Conservation (phyloP, 371 early-diverging fungal species). For the Racocetra persica region DNA sequence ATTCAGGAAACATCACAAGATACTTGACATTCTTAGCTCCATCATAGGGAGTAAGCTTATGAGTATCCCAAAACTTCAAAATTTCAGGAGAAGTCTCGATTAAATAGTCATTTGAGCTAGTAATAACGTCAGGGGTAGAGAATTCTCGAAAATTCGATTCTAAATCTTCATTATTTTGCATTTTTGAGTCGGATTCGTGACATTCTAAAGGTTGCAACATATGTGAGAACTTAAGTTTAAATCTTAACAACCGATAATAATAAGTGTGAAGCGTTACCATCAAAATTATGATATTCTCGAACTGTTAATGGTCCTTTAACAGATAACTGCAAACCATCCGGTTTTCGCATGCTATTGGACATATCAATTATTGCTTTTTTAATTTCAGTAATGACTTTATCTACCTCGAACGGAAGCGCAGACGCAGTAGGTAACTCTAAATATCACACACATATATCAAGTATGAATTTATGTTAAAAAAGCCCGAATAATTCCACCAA, state of each 20-base stretch:
- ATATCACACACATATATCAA: background rate
- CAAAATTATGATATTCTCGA: constrained; percentile 23
- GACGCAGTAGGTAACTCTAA: constrained; percentile 21
- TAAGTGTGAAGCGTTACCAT: constrained; percentile 13
- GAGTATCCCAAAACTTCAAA: constrained; percentile 68
- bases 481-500: too few relatives aligned
- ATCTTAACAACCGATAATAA: background rate
- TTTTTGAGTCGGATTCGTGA: background rate
- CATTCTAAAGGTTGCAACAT: too few relatives aligned
- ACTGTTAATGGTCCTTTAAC: constrained; percentile 29
- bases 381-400: background rate
- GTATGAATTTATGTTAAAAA: background rate
- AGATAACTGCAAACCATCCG: background rate
- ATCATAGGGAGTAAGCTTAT: constrained; percentile 66
- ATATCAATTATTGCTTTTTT: constrained; percentile 17
- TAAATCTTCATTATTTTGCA: background rate
- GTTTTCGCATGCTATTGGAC: background rate
- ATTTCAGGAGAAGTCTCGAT: constrained; percentile 65
- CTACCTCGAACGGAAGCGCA: constrained; percentile 22
- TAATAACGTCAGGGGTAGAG: constrained; percentile 61
- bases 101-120: constrained; percentile 65
- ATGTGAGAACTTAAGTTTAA: background rate
- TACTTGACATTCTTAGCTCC: constrained; percentile 61
- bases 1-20: constrained; percentile 63
- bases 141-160: constrained; percentile 63